A percentile compares a stretch with the other conserved stretches of the same genome.
These are phyloP conservation scores for Carpinus viminea DNA, from an alignment of 306 rosid species.

Conservation along the genomic window DNA sequence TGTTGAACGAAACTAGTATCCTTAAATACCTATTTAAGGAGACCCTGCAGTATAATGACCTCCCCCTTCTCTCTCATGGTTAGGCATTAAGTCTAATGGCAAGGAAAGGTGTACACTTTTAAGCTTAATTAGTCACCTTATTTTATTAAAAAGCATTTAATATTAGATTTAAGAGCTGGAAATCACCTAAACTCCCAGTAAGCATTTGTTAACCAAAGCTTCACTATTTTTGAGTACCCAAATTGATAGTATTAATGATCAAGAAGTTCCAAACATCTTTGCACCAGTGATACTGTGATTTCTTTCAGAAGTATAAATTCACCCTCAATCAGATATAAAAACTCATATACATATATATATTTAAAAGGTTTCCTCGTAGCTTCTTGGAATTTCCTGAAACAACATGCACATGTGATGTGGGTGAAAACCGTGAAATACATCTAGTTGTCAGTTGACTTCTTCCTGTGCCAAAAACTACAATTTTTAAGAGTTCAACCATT, in stretches of 20 bases:
- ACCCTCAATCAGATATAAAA: too few relatives aligned
- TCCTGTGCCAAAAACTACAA: too few relatives aligned
- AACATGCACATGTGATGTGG: too few relatives aligned
- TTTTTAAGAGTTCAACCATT: background rate
- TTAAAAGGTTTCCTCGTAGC: too few relatives aligned
- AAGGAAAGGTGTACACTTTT: background rate
- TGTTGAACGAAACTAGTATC: background rate
- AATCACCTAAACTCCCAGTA: background rate
- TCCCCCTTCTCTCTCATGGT: background rate
- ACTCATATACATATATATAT: too few relatives aligned
- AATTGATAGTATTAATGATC: background rate
- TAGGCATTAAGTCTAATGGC: background rate
- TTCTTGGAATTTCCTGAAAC: too few relatives aligned
- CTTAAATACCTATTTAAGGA: background rate
- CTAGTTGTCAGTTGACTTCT: too few relatives aligned
- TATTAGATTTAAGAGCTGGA: background rate
- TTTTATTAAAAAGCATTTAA: too few relatives aligned
- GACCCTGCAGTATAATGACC: background rate
- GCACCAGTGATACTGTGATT: background rate
- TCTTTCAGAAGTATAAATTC: too few relatives aligned
- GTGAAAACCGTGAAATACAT: too few relatives aligned
- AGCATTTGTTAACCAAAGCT: background rate
- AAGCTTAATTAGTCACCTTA: too few relatives aligned
- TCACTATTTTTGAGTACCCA: too few relatives aligned
- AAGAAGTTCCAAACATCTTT: background rate